Evolutionary conservation across 75 land plant species (phyloP).

Genomic region (Pinus tabuliformis): DNA sequence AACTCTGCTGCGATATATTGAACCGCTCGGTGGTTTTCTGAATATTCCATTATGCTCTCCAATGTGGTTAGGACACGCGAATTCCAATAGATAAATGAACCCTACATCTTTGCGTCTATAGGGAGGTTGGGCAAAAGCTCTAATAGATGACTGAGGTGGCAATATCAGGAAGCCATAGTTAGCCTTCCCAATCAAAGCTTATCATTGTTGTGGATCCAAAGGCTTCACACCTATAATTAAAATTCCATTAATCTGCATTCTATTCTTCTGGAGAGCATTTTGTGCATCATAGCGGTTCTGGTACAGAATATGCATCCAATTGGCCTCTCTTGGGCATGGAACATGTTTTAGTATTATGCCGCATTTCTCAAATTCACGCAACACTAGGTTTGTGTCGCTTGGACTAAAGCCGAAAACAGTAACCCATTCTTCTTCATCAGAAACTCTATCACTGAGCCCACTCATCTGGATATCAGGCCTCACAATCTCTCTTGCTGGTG

Average conservation of each 20-base stretch:
- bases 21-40: no score
- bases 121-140: constrained; percentile 18
- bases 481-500: constrained; percentile 73
- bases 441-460: constrained; percentile 22
- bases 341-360: constrained; percentile 83
- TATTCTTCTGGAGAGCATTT: constrained; percentile 85
- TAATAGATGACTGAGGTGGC: constrained; percentile 38
- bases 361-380: constrained; percentile 97
- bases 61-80: no score
- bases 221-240: constrained; percentile 91
- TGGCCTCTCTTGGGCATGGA: constrained; percentile 90
- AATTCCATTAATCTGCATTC: constrained; percentile 74
- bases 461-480: constrained; percentile 71
- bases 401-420: constrained; percentile 91
- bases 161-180: constrained; percentile 57
- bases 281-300: constrained; percentile 91
- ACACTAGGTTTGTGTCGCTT: constrained; percentile 82
- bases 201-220: constrained; percentile 74
- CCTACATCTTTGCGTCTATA: no score
- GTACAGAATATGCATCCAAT: constrained; percentile 93
- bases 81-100: no score
- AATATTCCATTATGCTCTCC: no score
- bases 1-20: no score
- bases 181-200: constrained; percentile 52
- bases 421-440: constrained; percentile 88